phyloP scores from a whole-genome alignment of 495 filamentous ascomycete species.

The Hypoxylon lienhwacheense region DNA sequence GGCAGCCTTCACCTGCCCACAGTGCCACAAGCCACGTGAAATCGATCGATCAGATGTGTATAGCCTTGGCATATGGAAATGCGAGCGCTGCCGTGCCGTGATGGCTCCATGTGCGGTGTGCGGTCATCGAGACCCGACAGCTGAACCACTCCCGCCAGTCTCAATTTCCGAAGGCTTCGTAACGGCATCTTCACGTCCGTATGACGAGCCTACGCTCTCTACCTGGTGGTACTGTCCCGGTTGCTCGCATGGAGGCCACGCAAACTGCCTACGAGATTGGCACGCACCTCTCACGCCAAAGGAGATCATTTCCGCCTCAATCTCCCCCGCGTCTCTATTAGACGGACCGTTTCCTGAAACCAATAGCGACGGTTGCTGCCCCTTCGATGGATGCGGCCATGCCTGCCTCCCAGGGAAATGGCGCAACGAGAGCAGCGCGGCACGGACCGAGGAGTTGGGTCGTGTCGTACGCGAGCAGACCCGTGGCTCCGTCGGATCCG shows the following conservation, averaged over 20 bases:
- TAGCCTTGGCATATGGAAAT: conserved; percentile 50
- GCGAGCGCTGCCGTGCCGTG: conserved; percentile 46
- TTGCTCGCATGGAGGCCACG: conserved; percentile 75
- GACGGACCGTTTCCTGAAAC: conserved; percentile 48
- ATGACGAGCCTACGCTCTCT: conserved; percentile 35
- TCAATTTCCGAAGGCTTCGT: conserved; percentile 42
- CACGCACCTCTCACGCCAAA: conserved; percentile 45
- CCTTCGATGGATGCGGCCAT: conserved; percentile 71
- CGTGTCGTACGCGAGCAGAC: conserved; percentile 47
- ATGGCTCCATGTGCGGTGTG: conserved; percentile 52
- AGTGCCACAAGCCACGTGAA: conserved; percentile 56
- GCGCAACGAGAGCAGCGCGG: conserved; percentile 50
- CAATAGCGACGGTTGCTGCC: conserved; percentile 68
- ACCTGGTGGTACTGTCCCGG: conserved; percentile 73
- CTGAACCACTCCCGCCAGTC: conserved; percentile 15
- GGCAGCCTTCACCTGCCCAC: conserved; percentile 52
- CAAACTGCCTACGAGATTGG: conserved; percentile 69
- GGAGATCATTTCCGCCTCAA: conserved; percentile 9
- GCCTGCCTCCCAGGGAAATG: conserved; percentile 68
- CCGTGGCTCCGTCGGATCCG: conserved; percentile 30
- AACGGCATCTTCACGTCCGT: conserved; percentile 22
- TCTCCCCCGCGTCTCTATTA: conserved; percentile 10
- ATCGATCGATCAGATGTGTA: conserved; percentile 45
- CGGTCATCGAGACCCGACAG: conserved; percentile 42
- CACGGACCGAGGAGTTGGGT: conserved; percentile 47